phyloP scores from a whole-genome alignment of 2,329 filamentous ascomycete species.

The Coniochaeta sp. region DNA sequence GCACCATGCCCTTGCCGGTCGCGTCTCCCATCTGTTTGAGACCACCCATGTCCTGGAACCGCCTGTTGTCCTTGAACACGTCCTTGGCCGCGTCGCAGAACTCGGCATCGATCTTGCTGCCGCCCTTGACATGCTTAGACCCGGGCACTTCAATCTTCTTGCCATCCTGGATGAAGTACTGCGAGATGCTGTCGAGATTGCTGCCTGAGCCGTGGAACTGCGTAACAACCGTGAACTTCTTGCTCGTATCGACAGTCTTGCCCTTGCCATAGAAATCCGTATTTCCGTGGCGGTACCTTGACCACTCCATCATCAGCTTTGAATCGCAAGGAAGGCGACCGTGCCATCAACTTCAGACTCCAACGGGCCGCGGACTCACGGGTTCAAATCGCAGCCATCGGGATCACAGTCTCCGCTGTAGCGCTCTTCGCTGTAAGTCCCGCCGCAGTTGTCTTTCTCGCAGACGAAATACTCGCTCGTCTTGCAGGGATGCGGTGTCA shows the following conservation, averaged over 20 bases:
- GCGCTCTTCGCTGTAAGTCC: slow-evolving; percentile 32
- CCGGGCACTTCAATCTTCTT: slow-evolving; percentile 38
- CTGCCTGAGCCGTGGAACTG: slow-evolving; percentile 34
- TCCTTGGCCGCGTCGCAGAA: slow-evolving; percentile 52
- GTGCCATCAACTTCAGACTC: background rate
- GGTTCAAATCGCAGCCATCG: slow-evolving; percentile 55
- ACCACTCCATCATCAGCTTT: background rate
- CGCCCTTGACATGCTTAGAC: slow-evolving; percentile 16
- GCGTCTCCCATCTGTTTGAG: slow-evolving; percentile 46
- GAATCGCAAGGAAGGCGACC: background rate
- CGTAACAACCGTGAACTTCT: slow-evolving; percentile 49
- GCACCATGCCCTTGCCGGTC: slow-evolving; percentile 51
- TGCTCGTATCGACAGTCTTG: slow-evolving; percentile 41
- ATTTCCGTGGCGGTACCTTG: slow-evolving; percentile 40
- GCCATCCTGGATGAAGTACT: slow-evolving; percentile 50
- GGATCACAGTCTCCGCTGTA: slow-evolving; percentile 50
- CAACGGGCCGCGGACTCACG: slow-evolving; percentile 24
- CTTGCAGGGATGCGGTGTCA: slow-evolving; percentile 52
- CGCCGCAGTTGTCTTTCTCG: slow-evolving; percentile 32
- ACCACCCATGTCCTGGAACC: slow-evolving; percentile 49
- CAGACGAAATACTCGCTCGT: slow-evolving; percentile 31
- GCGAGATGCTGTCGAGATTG: slow-evolving; percentile 34
- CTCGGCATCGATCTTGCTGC: slow-evolving; percentile 43
- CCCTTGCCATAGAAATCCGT: slow-evolving; percentile 48
- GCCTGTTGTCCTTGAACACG: slow-evolving; percentile 42